Evolutionary conservation across 441 rosid genomes (phyloP).

Genomic region (Pelargonium australe): DNA sequence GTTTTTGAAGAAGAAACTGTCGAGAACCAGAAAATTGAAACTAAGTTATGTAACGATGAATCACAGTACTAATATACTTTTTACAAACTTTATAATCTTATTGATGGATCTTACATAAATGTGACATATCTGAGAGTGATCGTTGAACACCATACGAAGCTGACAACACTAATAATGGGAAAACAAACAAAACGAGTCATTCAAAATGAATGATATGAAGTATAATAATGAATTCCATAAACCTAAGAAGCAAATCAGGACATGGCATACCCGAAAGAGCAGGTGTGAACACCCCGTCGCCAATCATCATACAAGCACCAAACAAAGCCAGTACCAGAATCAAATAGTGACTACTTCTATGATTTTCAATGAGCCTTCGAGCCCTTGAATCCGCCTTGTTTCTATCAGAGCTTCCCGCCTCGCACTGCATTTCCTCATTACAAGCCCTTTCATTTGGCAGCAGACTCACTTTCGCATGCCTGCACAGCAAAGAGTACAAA

Average conservation of each 20-base stretch:
- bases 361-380: conserved; percentile 35
- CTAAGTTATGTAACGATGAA: conserved; percentile 7
- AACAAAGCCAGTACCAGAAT: conserved; percentile 45
- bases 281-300: conserved; percentile 53
- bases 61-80: neutral
- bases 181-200: neutral
- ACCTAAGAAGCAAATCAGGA: neutral
- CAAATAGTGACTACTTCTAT: conserved; percentile 39
- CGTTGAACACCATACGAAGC: conserved; percentile 46
- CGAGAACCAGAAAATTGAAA: conserved; percentile 16
- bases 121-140: conserved; percentile 29
- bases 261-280: conserved; percentile 47
- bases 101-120: conserved; percentile 34
- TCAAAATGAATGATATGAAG: neutral
- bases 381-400: conserved; percentile 38
- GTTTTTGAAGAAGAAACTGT: conserved; percentile 35
- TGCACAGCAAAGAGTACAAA: conserved; percentile 53
- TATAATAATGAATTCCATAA: neutral
- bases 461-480: conserved; percentile 53
- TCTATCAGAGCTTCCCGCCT: conserved; percentile 26
- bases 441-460: conserved; percentile 37
- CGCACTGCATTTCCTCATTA: conserved; percentile 24
- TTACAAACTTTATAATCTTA: neutral
- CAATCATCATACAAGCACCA: conserved; percentile 60
- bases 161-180: conserved; percentile 38